A percentile compares a stretch with the other conserved stretches of the same genome.
Evolutionary conservation across 257 asterid genomes (phyloP).

Genomic region (Sherardia arvensis): DNA sequence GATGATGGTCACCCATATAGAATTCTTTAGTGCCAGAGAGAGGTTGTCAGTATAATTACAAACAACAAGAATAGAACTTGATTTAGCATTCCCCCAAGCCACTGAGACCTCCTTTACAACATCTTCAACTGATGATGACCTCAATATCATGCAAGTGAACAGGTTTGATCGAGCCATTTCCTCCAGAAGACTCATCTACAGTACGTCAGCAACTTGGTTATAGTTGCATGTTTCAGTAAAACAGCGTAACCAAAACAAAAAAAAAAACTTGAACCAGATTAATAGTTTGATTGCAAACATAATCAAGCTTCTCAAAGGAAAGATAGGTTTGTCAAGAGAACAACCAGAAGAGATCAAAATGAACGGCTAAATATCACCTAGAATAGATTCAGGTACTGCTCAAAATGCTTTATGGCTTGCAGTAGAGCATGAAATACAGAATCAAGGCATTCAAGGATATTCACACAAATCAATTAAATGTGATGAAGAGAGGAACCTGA

Average conservation of each 20-base stretch:
- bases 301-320: neutral
- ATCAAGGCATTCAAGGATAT: neutral
- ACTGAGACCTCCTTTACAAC: conserved; percentile 32
- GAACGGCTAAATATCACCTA: neutral
- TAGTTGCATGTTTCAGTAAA: neutral
- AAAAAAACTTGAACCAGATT: neutral
- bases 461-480: conserved; percentile 1
- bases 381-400: neutral
- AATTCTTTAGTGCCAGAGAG: conserved; percentile 19
- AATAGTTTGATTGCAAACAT: neutral
- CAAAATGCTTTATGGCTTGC: neutral
- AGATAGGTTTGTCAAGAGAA: neutral
- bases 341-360: neutral
- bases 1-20: conserved; percentile 47
- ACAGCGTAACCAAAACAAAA: neutral
- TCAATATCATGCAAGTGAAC: conserved; percentile 27
- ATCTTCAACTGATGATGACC: conserved; percentile 38
- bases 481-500: conserved; percentile 35
- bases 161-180: conserved; percentile 40
- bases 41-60: conserved; percentile 34
- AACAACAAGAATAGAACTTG: conserved; percentile 42
- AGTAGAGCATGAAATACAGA: neutral
- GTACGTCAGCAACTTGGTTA: conserved; percentile 13
- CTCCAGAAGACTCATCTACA: conserved; percentile 53
- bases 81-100: conserved; percentile 40